A percentile compares a stretch with the other conserved stretches of the same genome.
Conservation (phyloP, 768 basidiomycete genomes). For the Suillus ampliporus region DNA sequence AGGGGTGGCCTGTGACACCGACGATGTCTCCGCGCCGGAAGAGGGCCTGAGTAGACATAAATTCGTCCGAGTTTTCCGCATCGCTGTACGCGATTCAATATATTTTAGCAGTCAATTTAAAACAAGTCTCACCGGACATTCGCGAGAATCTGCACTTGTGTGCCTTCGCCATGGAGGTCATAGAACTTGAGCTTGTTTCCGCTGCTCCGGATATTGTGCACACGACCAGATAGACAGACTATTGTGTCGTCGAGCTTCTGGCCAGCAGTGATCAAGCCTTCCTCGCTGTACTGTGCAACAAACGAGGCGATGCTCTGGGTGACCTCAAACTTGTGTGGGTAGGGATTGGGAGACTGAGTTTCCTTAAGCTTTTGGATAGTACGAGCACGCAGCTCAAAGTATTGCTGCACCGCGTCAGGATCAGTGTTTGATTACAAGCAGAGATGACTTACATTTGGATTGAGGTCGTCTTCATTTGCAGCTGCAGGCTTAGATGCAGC, state of each 20-base stretch:
- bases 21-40: conserved; percentile 98
- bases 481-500: conserved; percentile 47
- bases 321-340: conserved; percentile 99
- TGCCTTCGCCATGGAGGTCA: conserved; percentile 91
- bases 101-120: not conserved
- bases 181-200: conserved; percentile 91
- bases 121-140: conserved; percentile 66
- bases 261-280: conserved; percentile 73
- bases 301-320: conserved; percentile 74
- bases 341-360: conserved; percentile 89
- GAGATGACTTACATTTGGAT: conserved; percentile 76
- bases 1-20: conserved; percentile 87
- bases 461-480: conserved; percentile 80
- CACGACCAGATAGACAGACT: conserved; percentile 85
- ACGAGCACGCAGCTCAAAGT: conserved; percentile 91
- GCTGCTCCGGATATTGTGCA: conserved; percentile 87
- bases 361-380: conserved; percentile 86
- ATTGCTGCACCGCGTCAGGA: conserved; percentile 71
- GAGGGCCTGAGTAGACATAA: conserved; percentile 75
- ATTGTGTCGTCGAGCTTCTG: conserved; percentile 60
- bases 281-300: conserved; percentile 72
- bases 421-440: not conserved
- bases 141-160: conserved; percentile 95
- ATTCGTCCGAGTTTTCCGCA: conserved; percentile 64
- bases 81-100: conserved; percentile 50